Conservation (phyloP, 148 eudicot species). For the Gaultheria prostrata region DNA sequence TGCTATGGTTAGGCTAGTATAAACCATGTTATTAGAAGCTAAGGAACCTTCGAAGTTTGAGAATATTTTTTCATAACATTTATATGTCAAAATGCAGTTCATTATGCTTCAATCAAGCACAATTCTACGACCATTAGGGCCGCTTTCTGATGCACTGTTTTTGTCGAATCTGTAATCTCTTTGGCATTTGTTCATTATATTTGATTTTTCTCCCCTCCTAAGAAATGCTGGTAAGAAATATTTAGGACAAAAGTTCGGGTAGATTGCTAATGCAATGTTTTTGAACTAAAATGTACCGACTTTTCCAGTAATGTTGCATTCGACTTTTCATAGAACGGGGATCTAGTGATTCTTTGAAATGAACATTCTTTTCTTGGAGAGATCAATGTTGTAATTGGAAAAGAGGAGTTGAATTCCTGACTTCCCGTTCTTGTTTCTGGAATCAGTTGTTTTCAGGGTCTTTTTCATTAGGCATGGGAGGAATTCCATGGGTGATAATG, state of each 20-base stretch:
- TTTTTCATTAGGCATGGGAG: constrained; percentile 88
- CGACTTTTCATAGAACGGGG: neutral
- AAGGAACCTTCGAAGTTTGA: neutral
- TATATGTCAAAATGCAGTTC: neutral
- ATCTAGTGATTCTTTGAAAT: neutral
- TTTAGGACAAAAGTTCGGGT: neutral
- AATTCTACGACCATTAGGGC: neutral
- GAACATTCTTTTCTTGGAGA: neutral
- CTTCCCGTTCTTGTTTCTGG: constrained; percentile 7
- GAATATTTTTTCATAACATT: neutral
- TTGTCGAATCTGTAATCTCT: neutral
- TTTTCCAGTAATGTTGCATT: neutral
- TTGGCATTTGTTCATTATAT: neutral
- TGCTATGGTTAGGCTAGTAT: neutral
- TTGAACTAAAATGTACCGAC: neutral
- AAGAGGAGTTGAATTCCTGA: neutral
- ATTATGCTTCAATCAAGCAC: neutral
- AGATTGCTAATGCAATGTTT: neutral
- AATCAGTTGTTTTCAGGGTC: constrained; percentile 63
- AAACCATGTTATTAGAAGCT: neutral
- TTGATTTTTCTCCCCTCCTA: neutral
- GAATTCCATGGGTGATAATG: constrained; percentile 90
- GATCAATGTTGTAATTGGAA: neutral
- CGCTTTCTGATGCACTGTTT: neutral
- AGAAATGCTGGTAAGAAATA: neutral